Conservation (phyloP, 1,284 basidiomycete species). For the Cryptococcus sp. region DNA sequence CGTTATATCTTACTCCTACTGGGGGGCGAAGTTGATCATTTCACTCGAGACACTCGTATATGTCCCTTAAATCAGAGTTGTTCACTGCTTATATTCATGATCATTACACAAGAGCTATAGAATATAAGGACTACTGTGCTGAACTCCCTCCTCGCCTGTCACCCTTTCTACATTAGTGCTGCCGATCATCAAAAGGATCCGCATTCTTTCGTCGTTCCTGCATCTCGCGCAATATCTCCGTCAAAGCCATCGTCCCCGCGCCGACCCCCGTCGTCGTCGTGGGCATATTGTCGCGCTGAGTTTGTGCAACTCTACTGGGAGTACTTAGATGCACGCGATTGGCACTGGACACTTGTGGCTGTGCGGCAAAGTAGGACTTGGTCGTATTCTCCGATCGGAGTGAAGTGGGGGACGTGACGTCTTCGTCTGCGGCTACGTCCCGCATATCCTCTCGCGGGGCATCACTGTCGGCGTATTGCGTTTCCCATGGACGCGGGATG, state of each 20-base stretch:
- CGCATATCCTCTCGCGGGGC: background rate
- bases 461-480: background rate
- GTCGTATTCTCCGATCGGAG: background rate
- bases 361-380: conserved; percentile 12
- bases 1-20: too few species aligned
- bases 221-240: conserved; percentile 25
- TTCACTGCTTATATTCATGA: too few species aligned
- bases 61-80: too few species aligned
- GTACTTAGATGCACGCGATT: conserved; percentile 15
- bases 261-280: background rate
- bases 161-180: background rate
- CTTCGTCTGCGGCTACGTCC: background rate
- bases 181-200: conserved; percentile 11
- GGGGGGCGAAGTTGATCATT: too few species aligned
- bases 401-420: conserved; percentile 9
- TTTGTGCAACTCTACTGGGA: background rate
- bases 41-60: too few species aligned
- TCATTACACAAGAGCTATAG: too few species aligned
- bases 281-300: background rate
- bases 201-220: conserved; percentile 14
- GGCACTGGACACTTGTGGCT: conserved; percentile 21
- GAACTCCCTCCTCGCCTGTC: background rate
- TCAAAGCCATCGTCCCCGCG: conserved; percentile 31
- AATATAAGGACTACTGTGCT: background rate
- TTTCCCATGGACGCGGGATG: too few species aligned